A percentile compares a stretch with the other conserved stretches of the same genome.
Evolutionary conservation across 352 stramenopile genomes (phyloP).

Genomic region (Phytopythium kandeliae): DNA sequence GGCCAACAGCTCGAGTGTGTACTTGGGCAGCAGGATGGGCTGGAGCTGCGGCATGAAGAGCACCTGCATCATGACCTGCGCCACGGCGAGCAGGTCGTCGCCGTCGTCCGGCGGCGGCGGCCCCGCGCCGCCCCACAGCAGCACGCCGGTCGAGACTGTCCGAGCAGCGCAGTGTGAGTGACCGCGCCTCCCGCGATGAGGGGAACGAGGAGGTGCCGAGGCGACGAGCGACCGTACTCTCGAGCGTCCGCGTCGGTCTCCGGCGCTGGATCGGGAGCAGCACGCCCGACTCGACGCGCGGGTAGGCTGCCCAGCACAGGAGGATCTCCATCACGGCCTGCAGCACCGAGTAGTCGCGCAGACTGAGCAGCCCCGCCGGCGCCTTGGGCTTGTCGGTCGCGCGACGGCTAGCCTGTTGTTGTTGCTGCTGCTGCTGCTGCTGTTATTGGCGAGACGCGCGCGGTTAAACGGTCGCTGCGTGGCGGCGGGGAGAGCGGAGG

Average conservation of each 20-base stretch:
- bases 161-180: not conserved
- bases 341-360: constrained; percentile 79
- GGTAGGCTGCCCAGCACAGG: constrained; percentile 62
- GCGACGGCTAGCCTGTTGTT: too few species aligned
- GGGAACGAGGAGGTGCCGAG: not conserved
- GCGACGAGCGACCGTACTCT: constrained; percentile 34
- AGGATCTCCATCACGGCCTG: constrained; percentile 75
- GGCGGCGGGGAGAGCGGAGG: too few species aligned
- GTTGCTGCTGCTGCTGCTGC: constrained; percentile 2
- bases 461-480: not conserved
- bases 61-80: constrained; percentile 46
- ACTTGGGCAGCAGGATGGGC: constrained; percentile 75
- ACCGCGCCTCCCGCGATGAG: not conserved
- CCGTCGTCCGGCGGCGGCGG: constrained; percentile 5
- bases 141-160: constrained; percentile 2
- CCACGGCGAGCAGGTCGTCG: constrained; percentile 33
- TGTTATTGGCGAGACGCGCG: not conserved
- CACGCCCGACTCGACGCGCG: constrained; percentile 41
- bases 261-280: constrained; percentile 58
- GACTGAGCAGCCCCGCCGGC: constrained; percentile 63
- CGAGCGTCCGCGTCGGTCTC: constrained; percentile 69
- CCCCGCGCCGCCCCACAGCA: constrained; percentile 32
- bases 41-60: constrained; percentile 69
- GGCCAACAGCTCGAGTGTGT: constrained; percentile 66
- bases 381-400: constrained; percentile 39